A percentile compares a stretch with the other conserved stretches of the same genome.
Evolutionary conservation across 129 eudicot species (phyloP).

Genomic region (Helichrysum umbraculigerum): DNA sequence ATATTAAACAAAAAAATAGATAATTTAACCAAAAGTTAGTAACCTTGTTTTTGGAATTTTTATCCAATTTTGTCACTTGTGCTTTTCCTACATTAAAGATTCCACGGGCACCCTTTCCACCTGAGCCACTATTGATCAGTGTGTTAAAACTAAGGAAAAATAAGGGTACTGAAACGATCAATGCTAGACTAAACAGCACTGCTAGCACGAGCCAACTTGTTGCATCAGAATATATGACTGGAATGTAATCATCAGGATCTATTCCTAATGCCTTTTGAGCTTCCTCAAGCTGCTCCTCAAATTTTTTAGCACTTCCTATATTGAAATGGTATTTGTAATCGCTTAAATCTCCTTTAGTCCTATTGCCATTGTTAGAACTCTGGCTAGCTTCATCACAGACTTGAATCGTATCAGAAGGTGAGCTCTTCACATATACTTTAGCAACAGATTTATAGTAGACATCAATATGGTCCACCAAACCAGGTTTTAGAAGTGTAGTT

Average conservation of each 20-base stretch:
- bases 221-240: constrained; percentile 59
- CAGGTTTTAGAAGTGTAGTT: constrained; percentile 69
- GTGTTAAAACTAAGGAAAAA: constrained; percentile 43
- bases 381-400: constrained; percentile 30
- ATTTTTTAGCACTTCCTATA: constrained; percentile 49
- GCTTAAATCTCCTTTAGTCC: constrained; percentile 28
- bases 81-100: constrained; percentile 70
- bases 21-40: neutral
- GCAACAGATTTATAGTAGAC: constrained; percentile 60
- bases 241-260: constrained; percentile 64
- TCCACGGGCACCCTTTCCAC: constrained; percentile 71
- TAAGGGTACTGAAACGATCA: constrained; percentile 45
- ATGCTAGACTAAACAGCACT: constrained; percentile 36
- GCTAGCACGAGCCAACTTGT: constrained; percentile 46
- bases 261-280: constrained; percentile 67
- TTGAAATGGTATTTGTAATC: constrained; percentile 49
- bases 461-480: constrained; percentile 73
- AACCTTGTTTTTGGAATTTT: constrained; percentile 74
- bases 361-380: constrained; percentile 34
- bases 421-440: constrained; percentile 55
- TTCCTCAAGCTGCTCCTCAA: constrained; percentile 54
- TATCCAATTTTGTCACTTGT: constrained; percentile 62
- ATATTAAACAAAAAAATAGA: too few relatives aligned
- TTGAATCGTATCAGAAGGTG: constrained; percentile 23
- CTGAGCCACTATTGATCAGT: constrained; percentile 54